Base-by-base conservation (phyloP, 1,284 basidiomycete species). In the Trametes versicolor region DNA sequence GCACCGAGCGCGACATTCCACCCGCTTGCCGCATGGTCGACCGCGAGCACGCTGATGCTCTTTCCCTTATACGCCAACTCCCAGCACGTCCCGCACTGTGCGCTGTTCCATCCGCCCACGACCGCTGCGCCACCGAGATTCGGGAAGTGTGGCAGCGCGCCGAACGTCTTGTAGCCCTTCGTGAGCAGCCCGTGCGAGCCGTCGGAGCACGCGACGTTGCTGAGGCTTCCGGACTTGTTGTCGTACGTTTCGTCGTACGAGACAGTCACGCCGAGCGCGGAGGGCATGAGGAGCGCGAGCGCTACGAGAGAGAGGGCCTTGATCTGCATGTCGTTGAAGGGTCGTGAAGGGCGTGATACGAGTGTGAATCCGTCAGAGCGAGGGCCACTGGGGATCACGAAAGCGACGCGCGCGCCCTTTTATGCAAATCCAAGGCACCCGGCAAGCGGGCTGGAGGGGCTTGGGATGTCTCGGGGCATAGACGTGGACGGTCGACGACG, bases 71-170 rank as follows among this genome's bases (percentile, higher is more conserved):
- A 83, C 17, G 74, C 74, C 58, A 86, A 72, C 67, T 79, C 51
- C 78, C 81, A 84, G 75, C 82, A 87, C 39, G 81, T 78, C 53
- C 84, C 83, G 72, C 83, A 85, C 41, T 72, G 67, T 19, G 72
- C 47, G 8, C 79, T 81, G 74, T 81, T 78, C 76, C 77, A 85
- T 2, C 79, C 80, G 15, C 66, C 68, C 50, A 87, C 73, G 23
- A 76, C 78, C 36, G 71, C 71, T 9, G 78, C 79, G n/a, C 81
- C 85, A 19, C 84, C 86, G 69, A 88, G 74, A 69, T 80, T 74
- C n/a, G 86, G 85, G 76, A 82, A 88, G 36, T 61, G 74, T 32
- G 84, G 83, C 50, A 88, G 76, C 19, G 77, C 77, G 9, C 78
- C 78, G 70, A 87, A 82, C 34, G 80, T 86, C 32, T 73, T 76